Evolutionary conservation across 257 asterid species (phyloP), one percentile per base, ranked within the genome.

Genomic region (Scutellaria baicalensis): DNA sequence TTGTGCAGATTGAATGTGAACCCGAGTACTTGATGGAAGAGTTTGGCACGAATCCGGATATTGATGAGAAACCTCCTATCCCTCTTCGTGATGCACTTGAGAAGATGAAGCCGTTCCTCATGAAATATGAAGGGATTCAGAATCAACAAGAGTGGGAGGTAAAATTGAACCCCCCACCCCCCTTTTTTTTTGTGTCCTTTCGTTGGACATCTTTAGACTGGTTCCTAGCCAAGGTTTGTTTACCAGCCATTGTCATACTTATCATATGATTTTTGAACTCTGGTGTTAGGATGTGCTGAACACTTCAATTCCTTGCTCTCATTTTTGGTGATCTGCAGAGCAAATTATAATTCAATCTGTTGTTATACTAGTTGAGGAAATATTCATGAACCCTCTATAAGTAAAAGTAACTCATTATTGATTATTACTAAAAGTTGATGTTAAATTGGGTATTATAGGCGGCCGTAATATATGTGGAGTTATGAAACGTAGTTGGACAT

Each of bases 71-170:
- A 57, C 93, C 96, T 72, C 95, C 89, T 7, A 86, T 87, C 63
- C 56, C 96, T 61, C 93, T 93, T 7, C 82, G 83, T 4, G 97
- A 87, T 49, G 94, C 96, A 35, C 87, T 93, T 20, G 96, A 91
- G 83, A 93, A 93, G 86, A 68, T 84, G 87, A 93, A 93, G 79
- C 97, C 97, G 3, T 91, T 89, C 88, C 82, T 94, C 51, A 86
- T 91, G 95, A 71, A 77, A 23, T 85, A 86, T 79, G 95, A 84
- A 84, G 94, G 95, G 75, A 88, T 94, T 66, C 64, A 84, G 72
- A 82, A 71, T 79, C 96, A 91, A 48, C 84, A 88, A 83, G 97
- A 94, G 83, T 94, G 97, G 99, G 96, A 94, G 99, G 99, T 94
- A 83, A 59, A 70, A 1, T 9, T 38, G 12, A 56, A 45, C 16